These are phyloP conservation scores for Miscanthus lutarioriparius DNA, from an alignment of 176 grass and related monocot species.

Conservation along the genomic window DNA sequence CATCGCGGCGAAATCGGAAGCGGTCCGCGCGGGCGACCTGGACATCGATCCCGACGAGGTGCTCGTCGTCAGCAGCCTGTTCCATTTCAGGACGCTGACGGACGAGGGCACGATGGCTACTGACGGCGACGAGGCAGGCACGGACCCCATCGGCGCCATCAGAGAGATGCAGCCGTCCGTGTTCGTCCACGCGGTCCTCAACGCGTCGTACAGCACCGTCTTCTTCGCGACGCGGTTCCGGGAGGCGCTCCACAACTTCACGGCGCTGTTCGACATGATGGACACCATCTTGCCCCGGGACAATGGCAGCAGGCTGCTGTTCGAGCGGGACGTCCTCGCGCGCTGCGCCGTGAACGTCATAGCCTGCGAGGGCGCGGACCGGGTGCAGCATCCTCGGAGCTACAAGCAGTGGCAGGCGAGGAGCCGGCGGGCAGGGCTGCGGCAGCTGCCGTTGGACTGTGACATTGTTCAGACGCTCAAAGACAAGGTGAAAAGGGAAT, in stretches of 20 bases:
- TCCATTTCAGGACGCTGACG: constrained; percentile 25
- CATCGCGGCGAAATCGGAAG: constrained; percentile 26
- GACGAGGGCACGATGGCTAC: constrained; percentile 1
- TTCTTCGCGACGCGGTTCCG: constrained; percentile 50
- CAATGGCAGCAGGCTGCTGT: not conserved
- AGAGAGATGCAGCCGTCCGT: constrained; percentile 37
- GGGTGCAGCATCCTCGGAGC: constrained; percentile 32
- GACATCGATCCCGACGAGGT: constrained; percentile 36
- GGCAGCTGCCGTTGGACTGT: not conserved
- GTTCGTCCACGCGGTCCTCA: constrained; percentile 27
- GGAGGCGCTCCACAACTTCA: constrained; percentile 38
- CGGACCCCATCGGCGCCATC: constrained; percentile 35
- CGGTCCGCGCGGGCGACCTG: constrained; percentile 27
- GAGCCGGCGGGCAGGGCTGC: constrained; percentile 12
- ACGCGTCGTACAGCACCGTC: constrained; percentile 26
- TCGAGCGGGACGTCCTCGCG: constrained; percentile 37
- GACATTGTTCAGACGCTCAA: not conserved
- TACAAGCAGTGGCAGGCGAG: constrained; percentile 50
- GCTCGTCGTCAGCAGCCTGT: constrained; percentile 23
- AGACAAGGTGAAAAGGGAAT: not conserved
- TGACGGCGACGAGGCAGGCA: not conserved
- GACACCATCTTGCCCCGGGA: constrained; percentile 41
- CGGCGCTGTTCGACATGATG: constrained; percentile 38
- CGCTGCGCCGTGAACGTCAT: constrained; percentile 31
- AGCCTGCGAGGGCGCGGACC: constrained; percentile 45